Conservation (phyloP, 2,329 filamentous ascomycete genomes). For the Fusarium pseudograminearum region DNA sequence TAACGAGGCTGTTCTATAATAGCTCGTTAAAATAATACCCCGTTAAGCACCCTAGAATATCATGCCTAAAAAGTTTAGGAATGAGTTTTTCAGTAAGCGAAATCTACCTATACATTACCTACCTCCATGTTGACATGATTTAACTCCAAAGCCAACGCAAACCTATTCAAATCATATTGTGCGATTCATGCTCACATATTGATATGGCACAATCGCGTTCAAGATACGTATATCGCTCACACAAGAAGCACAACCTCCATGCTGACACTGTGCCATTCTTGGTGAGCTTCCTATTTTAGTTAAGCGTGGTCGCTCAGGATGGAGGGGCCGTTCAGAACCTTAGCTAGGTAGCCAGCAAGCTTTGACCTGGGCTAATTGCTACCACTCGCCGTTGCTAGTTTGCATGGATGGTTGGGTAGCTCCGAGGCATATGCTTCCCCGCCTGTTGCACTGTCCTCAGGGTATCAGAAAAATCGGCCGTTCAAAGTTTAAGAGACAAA, state of each 20-base stretch:
- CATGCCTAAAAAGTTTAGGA: not conserved
- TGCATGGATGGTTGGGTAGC: conserved; percentile 28
- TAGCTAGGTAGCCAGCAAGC: conserved; percentile 24
- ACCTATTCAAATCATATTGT: not conserved
- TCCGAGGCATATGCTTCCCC: conserved; percentile 40
- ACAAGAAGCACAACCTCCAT: conserved; percentile 7
- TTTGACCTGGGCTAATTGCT: conserved; percentile 24
- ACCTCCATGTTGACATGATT: not conserved
- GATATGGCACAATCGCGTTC: not conserved
- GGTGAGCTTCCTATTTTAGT: conserved; percentile 46
- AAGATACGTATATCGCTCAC: conserved; percentile 12
- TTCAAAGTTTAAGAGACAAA: too few relatives aligned
- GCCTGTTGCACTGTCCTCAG: conserved; percentile 14
- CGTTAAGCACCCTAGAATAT: not conserved
- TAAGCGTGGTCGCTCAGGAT: conserved; percentile 25
- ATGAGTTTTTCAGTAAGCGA: not conserved
- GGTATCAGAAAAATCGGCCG: too few relatives aligned
- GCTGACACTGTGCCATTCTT: conserved; percentile 42
- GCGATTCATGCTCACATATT: not conserved
- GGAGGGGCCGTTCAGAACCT: conserved; percentile 31
- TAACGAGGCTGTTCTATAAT: conserved; percentile 17
- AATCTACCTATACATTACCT: not conserved
- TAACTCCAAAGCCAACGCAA: not conserved
- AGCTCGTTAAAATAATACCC: conserved; percentile 22
- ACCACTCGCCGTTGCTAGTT: conserved; percentile 26